Base-by-base conservation (phyloP, 2,329 filamentous ascomycete genomes). In the Calonectria hawksworthii region DNA sequence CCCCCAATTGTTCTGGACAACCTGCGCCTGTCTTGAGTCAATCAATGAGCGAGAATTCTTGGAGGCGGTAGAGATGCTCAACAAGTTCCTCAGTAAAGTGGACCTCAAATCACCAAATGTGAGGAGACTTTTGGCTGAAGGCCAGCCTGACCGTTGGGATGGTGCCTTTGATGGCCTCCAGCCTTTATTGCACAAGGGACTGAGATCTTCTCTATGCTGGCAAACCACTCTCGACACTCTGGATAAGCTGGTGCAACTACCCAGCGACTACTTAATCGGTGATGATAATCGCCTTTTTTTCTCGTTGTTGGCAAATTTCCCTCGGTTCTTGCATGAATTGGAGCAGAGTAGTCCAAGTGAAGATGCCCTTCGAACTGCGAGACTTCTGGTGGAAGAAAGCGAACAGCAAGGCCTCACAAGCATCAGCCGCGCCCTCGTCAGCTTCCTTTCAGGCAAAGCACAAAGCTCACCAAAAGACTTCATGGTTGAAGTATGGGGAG, bases 1-100 rank as follows among this genome's bases (percentile, higher is more conserved):
- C 78, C 97, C 97, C 2, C 96, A 99, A 81, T 88, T 99, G 1
- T 99, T 99, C 85, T 99, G 98, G 98, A 98, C 96, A 0, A 98
- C 95, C 0, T 98, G 96, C 81, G 97, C 97, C 14, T 99, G 97
- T 83, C 87, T 99, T 26, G 96, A 99, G 82, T 99, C 97, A 0
- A 98, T 99, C 81, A 98, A 99, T 77, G 98, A 99, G 85, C 92
- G 94, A 28, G 97, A 99, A 82, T 99, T 98, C 76, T 91, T 97
- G 75, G 97, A 98, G 83, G 96, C 95, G 28, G 88, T 98, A 16
- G 93, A 94, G 68, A 98, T 99, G 94, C 90, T 99, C 13, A 94
- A 98, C 73, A 94, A 94, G 81, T 92, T 98, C 44, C 86, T 99
- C 28, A 91, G 92, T 78, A 98, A 97, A 83, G 88, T 99, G 28